Percentiles rank a stretch among this genome's conserved stretches.
These are phyloP conservation scores for Serendipita sp. DNA, from an alignment of 768 basidiomycete species.

Conservation along the genomic window DNA sequence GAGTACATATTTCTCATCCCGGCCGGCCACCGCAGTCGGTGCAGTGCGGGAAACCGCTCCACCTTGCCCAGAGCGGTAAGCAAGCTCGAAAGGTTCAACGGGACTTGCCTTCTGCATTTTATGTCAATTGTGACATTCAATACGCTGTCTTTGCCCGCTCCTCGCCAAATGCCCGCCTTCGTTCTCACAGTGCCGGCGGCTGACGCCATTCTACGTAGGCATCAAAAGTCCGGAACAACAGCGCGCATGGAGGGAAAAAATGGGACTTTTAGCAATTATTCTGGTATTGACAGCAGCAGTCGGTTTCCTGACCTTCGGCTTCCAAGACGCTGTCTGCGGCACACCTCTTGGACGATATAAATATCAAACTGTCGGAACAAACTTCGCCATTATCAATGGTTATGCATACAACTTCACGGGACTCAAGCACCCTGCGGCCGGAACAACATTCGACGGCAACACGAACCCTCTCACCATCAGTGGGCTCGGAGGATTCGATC, in stretches of 20 bases:
- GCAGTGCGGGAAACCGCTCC: neutral
- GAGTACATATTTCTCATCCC: slow-evolving; percentile 21
- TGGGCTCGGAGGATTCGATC: slow-evolving; percentile 74
- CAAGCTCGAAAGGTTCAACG: too few species aligned
- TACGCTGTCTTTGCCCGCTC: neutral
- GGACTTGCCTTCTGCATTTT: too few species aligned
- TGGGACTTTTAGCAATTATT: slow-evolving; percentile 78
- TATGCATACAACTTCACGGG: slow-evolving; percentile 81
- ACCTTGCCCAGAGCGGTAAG: too few species aligned
- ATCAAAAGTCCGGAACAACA: slow-evolving; percentile 84
- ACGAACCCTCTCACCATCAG: slow-evolving; percentile 77
- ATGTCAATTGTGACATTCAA: too few species aligned
- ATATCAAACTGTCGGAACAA: slow-evolving; percentile 56
- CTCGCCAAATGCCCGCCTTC: neutral
- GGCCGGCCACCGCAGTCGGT: neutral
- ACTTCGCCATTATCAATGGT: slow-evolving; percentile 86
- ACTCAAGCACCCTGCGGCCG: slow-evolving; percentile 69
- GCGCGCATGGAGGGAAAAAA: slow-evolving; percentile 97
- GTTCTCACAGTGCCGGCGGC: neutral
- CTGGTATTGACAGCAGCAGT: slow-evolving; percentile 76
- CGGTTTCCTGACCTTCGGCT: slow-evolving; percentile 97
- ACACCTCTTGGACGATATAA: slow-evolving; percentile 71
- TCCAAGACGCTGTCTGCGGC: slow-evolving; percentile 88
- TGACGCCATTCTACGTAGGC: slow-evolving; percentile 31
- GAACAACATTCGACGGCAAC: slow-evolving; percentile 52